phyloP scores from a whole-genome alignment of 805 yeast species.

The Schizosaccharomyces japonicus region DNA sequence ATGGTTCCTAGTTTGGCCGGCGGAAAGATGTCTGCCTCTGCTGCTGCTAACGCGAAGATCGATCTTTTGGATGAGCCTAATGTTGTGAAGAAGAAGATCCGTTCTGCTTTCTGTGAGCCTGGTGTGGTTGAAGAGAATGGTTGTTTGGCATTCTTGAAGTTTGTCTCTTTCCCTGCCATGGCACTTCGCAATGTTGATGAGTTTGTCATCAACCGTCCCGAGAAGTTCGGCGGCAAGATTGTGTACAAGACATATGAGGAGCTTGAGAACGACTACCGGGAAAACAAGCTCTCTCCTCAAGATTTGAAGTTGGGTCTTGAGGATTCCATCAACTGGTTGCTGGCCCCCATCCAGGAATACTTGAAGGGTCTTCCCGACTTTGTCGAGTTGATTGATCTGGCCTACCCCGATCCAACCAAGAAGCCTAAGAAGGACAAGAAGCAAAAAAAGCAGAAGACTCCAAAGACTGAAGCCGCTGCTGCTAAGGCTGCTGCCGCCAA shows the following conservation, averaged over 20 bases:
- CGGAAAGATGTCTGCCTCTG: conserved; percentile 94
- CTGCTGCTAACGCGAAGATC: conserved; percentile 78
- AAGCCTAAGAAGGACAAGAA: conserved; percentile 49
- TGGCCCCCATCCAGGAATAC: conserved; percentile 65
- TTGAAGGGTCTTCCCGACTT: conserved; percentile 40
- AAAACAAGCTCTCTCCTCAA: conserved; percentile 63
- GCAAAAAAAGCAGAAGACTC: conserved; percentile 33
- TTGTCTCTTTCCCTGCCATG: conserved; percentile 65
- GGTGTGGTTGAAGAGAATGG: conserved; percentile 83
- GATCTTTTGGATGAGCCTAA: conserved; percentile 80
- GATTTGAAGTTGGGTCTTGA: conserved; percentile 85
- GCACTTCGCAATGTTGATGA: conserved; percentile 35
- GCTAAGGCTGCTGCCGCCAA: conserved; percentile 15
- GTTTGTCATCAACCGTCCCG: conserved; percentile 73
- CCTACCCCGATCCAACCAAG: conserved; percentile 55
- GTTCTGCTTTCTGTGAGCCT: conserved; percentile 84
- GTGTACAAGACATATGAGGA: conserved; percentile 42
- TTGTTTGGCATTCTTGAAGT: conserved; percentile 59
- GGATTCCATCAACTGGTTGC: conserved; percentile 53
- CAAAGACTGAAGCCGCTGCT: conserved; percentile 10
- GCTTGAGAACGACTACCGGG: conserved; percentile 46
- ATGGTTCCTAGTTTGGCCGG: conserved; percentile 97
- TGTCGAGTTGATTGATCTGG: conserved; percentile 48
- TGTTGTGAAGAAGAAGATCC: conserved; percentile 67
- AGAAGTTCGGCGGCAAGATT: conserved; percentile 87